Conservation (phyloP, 2,329 filamentous ascomycete genomes). For the Diatrype stigma region DNA sequence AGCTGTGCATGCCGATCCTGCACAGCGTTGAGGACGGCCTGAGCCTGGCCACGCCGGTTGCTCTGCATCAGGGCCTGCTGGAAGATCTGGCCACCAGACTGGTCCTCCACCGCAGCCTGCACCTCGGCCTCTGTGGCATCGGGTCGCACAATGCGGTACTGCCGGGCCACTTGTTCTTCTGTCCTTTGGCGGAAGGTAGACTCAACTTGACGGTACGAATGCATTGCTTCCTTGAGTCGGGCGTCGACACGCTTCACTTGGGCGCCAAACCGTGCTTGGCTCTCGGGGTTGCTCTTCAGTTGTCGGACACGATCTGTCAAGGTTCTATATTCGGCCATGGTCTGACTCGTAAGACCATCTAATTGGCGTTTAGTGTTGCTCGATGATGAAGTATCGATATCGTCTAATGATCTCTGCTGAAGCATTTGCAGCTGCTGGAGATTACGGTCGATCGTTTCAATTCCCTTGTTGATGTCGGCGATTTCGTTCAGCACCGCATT, state of each 20-base stretch:
- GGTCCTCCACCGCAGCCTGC: conserved; percentile 69
- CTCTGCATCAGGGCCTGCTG: conserved; percentile 79
- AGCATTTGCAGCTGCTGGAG: conserved; percentile 68
- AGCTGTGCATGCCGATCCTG: conserved; percentile 81
- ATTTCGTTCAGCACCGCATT: conserved; percentile 83
- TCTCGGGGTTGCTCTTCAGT: conserved; percentile 78
- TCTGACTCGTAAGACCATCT: conserved; percentile 69
- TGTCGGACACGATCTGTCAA: conserved; percentile 75
- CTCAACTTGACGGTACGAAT: conserved; percentile 77
- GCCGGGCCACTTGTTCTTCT: conserved; percentile 78
- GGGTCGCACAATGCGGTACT: conserved; percentile 85
- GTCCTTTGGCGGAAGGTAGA: conserved; percentile 74
- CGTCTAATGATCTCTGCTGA: conserved; percentile 68
- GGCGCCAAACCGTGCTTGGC: conserved; percentile 67
- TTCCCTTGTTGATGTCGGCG: conserved; percentile 71
- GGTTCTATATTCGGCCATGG: conserved; percentile 76
- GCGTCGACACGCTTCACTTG: conserved; percentile 81
- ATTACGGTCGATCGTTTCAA: conserved; percentile 69
- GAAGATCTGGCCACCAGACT: conserved; percentile 74
- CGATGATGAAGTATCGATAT: conserved; percentile 66
- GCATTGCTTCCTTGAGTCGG: conserved; percentile 74
- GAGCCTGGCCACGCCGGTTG: conserved; percentile 76
- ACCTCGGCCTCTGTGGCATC: conserved; percentile 78
- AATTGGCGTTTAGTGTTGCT: conserved; percentile 66
- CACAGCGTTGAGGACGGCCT: conserved; percentile 73